Evolutionary conservation across 306 rosid genomes (phyloP).

Genomic region (Canavalia ensiformis): DNA sequence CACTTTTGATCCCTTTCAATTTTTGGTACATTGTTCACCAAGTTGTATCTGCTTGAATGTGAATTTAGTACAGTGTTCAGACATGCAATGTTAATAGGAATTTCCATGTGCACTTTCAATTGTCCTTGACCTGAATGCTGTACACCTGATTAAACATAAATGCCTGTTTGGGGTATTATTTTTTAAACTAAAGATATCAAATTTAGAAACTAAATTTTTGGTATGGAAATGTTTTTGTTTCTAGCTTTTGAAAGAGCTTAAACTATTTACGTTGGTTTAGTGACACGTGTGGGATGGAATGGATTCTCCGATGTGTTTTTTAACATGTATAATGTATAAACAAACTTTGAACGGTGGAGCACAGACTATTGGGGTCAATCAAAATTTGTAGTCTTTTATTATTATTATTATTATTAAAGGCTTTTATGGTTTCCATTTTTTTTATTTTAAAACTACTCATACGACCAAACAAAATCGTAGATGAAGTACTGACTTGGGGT

Average conservation of each 20-base stretch:
- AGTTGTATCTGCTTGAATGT: constrained; percentile 66
- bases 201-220: neutral
- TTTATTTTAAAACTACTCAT: no score
- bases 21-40: constrained; percentile 60
- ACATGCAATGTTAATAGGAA: constrained; percentile 16
- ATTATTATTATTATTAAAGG: no score
- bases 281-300: neutral
- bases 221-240: neutral
- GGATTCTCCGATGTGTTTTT: no score
- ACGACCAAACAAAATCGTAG: no score
- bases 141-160: constrained; percentile 16
- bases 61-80: constrained; percentile 48
- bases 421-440: no score
- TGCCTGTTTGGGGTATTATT: neutral
- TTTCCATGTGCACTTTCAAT: constrained; percentile 35
- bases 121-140: constrained; percentile 39
- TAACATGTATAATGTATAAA: no score
- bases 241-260: neutral
- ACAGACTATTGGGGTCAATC: no score
- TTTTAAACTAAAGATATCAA: neutral
- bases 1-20: constrained; percentile 45
- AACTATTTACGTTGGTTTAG: neutral
- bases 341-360: no score
- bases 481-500: no score
- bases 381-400: no score